Evolutionary conservation across 2,329 filamentous ascomycete species (phyloP).

Genomic region (Pyricularia sp.): DNA sequence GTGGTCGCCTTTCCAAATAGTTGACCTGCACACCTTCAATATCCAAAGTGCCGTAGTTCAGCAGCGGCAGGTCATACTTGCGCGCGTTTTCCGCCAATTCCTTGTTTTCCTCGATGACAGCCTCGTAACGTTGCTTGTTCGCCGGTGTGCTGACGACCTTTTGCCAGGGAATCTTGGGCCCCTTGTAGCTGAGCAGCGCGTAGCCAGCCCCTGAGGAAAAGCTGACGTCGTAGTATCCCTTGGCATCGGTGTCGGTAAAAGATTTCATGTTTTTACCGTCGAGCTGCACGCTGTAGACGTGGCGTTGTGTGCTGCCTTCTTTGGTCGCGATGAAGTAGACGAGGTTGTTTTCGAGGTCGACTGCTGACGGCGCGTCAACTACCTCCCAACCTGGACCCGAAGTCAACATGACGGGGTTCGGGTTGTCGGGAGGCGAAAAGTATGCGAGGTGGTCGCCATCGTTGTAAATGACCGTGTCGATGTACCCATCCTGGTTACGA

Average conservation of each 20-base stretch:
- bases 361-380: conserved; percentile 65
- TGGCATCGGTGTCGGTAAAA: conserved; percentile 58
- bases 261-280: conserved; percentile 61
- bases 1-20: conserved; percentile 73
- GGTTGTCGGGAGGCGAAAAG: conserved; percentile 75
- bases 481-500: conserved; percentile 73
- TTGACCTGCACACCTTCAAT: conserved; percentile 62
- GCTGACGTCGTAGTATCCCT: conserved; percentile 69
- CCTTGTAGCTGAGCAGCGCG: conserved; percentile 69
- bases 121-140: conserved; percentile 49
- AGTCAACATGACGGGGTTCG: conserved; percentile 74
- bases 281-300: conserved; percentile 80
- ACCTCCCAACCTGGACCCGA: conserved; percentile 79
- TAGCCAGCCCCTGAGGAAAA: conserved; percentile 78
- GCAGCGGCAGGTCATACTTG: conserved; percentile 67
- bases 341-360: conserved; percentile 73
- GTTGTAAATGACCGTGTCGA: conserved; percentile 79
- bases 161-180: conserved; percentile 81
- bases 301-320: conserved; percentile 76
- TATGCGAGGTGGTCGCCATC: conserved; percentile 87
- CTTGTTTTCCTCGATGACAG: conserved; percentile 67
- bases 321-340: conserved; percentile 88
- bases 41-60: conserved; percentile 74
- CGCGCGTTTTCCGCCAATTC: conserved; percentile 55
- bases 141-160: conserved; percentile 76